Conservation (phyloP, 2,329 filamentous ascomycete genomes). For the Chaetomiaceae sp. region DNA sequence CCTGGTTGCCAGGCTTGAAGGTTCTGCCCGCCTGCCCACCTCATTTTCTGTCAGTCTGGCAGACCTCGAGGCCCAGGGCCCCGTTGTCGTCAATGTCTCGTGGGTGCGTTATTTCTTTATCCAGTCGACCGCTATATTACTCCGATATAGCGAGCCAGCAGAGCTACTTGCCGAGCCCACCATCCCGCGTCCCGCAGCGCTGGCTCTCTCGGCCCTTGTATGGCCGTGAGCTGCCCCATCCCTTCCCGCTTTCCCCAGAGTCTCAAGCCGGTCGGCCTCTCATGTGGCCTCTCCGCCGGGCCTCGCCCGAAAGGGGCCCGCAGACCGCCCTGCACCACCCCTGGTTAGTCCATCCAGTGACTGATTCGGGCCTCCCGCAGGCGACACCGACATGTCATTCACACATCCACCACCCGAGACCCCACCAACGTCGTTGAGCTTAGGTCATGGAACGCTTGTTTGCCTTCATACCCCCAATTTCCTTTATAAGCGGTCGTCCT, state of each 20-base stretch:
- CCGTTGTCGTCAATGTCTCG: not conserved
- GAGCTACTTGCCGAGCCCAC: constrained; percentile 13
- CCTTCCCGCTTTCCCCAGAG: constrained; percentile 11
- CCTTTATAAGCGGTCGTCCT: constrained; percentile 32
- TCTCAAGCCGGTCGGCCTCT: not conserved
- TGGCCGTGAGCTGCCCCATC: constrained; percentile 10
- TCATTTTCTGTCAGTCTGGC: not conserved
- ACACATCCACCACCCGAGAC: constrained; percentile 28
- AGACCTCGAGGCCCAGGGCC: not conserved
- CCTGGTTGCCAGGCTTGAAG: constrained; percentile 17
- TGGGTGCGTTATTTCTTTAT: constrained; percentile 29
- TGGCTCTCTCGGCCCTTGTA: not conserved
- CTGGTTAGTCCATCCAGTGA: not conserved
- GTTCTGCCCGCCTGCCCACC: not conserved
- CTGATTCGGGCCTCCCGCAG: constrained; percentile 27
- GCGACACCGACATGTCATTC: constrained; percentile 15
- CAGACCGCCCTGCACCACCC: not conserved
- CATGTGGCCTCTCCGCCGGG: not conserved
- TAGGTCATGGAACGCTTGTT: constrained; percentile 34
- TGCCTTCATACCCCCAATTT: constrained; percentile 18
- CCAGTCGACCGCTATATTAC: constrained; percentile 24
- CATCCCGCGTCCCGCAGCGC: not conserved
- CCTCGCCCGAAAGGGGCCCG: constrained; percentile 2
- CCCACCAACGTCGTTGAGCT: constrained; percentile 31
- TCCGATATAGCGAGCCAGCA: constrained; percentile 22